phyloP scores from a whole-genome alignment of 1,139 yeast genomes.

The Pichia inconspicua region DNA sequence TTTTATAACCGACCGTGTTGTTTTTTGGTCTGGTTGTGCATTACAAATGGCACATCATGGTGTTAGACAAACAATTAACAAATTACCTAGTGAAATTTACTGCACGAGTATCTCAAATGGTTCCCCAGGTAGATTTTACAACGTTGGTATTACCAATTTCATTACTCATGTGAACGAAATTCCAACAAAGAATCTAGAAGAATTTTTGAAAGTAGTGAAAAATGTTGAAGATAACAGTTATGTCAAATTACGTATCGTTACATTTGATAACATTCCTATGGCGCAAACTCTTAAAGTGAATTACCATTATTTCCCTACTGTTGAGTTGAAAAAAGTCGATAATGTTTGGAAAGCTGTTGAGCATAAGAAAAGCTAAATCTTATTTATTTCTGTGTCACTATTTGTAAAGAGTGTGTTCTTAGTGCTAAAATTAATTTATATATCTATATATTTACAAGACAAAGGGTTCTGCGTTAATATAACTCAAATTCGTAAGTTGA shows the following conservation, averaged over 20 bases:
- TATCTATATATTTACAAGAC: neutral
- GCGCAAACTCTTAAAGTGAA: slow-evolving; percentile 83
- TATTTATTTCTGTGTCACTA: no score
- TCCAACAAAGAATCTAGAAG: slow-evolving; percentile 60
- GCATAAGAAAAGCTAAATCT: neutral
- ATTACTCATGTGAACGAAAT: slow-evolving; percentile 82
- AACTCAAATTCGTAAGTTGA: neutral
- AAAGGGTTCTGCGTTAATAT: neutral
- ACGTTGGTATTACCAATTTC: slow-evolving; percentile 72
- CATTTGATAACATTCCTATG: slow-evolving; percentile 78
- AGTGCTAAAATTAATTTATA: neutral
- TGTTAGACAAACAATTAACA: slow-evolving; percentile 66
- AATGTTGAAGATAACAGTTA: slow-evolving; percentile 64
- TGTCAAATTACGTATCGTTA: slow-evolving; percentile 70
- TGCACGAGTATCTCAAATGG: slow-evolving; percentile 67
- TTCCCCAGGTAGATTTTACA: slow-evolving; percentile 80
- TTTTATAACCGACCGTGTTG: slow-evolving; percentile 58
- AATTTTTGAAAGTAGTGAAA: slow-evolving; percentile 56
- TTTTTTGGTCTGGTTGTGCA: slow-evolving; percentile 76
- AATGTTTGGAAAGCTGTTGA: slow-evolving; percentile 12
- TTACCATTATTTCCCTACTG: slow-evolving; percentile 85
- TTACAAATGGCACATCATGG: slow-evolving; percentile 63
- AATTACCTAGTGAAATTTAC: slow-evolving; percentile 76
- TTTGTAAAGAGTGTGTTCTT: no score
- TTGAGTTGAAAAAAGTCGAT: slow-evolving; percentile 33